Evolutionary conservation across 306 rosid species (phyloP).

Genomic region (Gillenia trifoliata): DNA sequence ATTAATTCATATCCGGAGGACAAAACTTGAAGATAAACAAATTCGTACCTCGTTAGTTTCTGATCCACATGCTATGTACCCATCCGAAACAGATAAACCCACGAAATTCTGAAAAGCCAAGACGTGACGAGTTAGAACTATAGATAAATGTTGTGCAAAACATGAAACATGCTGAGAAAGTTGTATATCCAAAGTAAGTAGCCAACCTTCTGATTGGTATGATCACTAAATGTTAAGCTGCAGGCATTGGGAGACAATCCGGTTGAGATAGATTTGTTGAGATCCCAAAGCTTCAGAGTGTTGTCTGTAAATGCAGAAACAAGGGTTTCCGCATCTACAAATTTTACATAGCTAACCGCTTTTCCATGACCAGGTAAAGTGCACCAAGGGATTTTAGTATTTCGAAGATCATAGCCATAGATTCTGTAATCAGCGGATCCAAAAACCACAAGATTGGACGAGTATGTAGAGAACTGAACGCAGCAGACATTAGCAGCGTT

Average conservation of each 20-base stretch:
- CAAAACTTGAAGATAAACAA: background rate
- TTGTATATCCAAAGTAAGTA: background rate
- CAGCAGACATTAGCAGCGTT: constrained; percentile 70
- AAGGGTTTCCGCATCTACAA: constrained; percentile 39
- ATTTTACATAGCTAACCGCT: constrained; percentile 55
- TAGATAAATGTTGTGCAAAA: background rate
- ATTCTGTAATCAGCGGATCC: constrained; percentile 72
- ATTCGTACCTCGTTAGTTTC: constrained; percentile 69
- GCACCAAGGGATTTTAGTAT: constrained; percentile 67
- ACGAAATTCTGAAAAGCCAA: constrained; percentile 55
- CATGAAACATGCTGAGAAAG: background rate
- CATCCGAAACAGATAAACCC: constrained; percentile 64
- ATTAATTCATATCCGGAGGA: background rate
- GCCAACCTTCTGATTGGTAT: constrained; percentile 63
- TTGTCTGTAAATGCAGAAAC: constrained; percentile 75
- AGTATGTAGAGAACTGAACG: constrained; percentile 66
- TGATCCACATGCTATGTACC: constrained; percentile 67
- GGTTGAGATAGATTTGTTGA: constrained; percentile 46
- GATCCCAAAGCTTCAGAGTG: constrained; percentile 71
- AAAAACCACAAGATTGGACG: constrained; percentile 54
- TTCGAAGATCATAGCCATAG: constrained; percentile 75
- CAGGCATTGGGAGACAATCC: constrained; percentile 44
- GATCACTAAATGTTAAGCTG: constrained; percentile 54
- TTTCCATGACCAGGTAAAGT: constrained; percentile 57
- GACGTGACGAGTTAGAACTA: constrained; percentile 25